Conservation (phyloP, 257 asterid genomes). For the Jacaranda copaia region DNA sequence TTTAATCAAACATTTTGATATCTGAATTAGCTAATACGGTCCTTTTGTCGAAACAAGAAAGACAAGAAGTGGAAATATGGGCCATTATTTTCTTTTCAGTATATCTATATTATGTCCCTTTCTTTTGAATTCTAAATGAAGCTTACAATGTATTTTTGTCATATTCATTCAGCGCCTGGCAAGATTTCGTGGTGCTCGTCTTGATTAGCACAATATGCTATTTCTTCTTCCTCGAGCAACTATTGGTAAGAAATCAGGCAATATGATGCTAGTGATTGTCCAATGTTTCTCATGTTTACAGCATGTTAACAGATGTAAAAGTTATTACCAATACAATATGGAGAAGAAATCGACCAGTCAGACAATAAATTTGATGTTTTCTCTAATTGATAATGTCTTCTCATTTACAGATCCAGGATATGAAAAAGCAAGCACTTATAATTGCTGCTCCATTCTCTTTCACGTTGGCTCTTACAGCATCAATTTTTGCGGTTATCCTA, state of each 20-base stretch:
- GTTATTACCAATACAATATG: neutral
- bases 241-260: constrained; percentile 66
- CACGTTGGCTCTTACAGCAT: constrained; percentile 73
- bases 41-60: no score
- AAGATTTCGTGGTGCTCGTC: constrained; percentile 95
- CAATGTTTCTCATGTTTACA: constrained; percentile 16
- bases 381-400: constrained; percentile 6
- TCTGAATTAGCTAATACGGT: neutral
- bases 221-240: constrained; percentile 95
- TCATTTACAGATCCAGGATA: constrained; percentile 61
- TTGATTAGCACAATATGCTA: constrained; percentile 93
- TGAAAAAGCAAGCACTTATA: constrained; percentile 71
- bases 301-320: neutral
- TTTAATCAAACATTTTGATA: neutral
- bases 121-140: constrained; percentile 17
- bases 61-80: neutral
- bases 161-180: constrained; percentile 78
- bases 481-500: constrained; percentile 69
- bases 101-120: neutral
- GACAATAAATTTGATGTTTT: neutral
- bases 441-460: constrained; percentile 85
- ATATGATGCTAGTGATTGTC: neutral
- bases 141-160: constrained; percentile 30
- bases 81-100: neutral
- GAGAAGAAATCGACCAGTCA: no score